These are phyloP conservation scores for Melaleuca quinquenervia DNA, from an alignment of 345 rosid genomes.

Conservation along the genomic window DNA sequence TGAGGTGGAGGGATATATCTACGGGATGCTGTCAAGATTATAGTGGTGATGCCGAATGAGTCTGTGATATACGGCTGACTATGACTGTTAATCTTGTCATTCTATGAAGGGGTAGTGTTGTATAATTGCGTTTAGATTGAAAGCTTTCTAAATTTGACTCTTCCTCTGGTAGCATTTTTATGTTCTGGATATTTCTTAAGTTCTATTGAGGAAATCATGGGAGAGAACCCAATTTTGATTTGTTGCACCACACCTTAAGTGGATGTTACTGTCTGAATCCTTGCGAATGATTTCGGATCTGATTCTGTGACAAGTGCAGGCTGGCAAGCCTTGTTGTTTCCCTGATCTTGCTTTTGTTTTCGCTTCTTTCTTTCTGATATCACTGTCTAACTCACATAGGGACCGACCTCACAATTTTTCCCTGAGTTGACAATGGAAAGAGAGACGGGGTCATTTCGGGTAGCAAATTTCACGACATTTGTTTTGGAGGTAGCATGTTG, in stretches of 20 bases:
- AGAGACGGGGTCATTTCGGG: neutral
- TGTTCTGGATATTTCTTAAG: neutral
- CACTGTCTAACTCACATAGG: neutral
- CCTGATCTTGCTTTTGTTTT: neutral
- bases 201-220: neutral
- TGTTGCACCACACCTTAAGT: neutral
- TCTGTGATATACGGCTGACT: neutral
- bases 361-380: neutral
- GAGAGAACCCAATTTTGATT: neutral
- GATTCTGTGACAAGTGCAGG: neutral
- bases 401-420: neutral
- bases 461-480: neutral
- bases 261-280: neutral
- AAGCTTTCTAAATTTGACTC: neutral
- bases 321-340: neutral
- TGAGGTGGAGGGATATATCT: conserved; percentile 1
- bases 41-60: neutral
- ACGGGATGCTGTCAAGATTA: neutral
- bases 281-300: neutral
- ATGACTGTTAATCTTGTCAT: neutral
- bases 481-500: neutral
- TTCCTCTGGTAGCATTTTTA: neutral
- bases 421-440: neutral
- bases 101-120: neutral
- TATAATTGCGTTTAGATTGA: neutral